Conservation (phyloP, 768 basidiomycete species). For the Tubosaeta sp. region DNA sequence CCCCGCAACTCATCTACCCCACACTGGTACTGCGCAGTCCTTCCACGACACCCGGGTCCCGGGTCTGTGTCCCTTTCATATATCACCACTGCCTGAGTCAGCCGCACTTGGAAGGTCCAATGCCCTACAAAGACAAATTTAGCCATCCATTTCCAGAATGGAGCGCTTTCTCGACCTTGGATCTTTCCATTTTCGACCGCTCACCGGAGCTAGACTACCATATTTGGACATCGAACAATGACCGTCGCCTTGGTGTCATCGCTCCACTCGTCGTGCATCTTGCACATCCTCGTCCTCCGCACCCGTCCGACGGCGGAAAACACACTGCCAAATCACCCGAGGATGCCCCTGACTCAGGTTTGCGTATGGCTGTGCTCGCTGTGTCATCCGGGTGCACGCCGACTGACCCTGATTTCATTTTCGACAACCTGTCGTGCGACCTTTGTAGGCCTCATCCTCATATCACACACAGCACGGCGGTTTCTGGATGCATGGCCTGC, state of each 20-base stretch:
- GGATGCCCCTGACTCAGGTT: too few species aligned
- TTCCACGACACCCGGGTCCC: neutral
- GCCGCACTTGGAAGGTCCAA: too few species aligned
- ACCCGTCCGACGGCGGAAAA: neutral
- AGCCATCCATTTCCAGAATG: too few species aligned
- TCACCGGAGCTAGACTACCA: too few species aligned
- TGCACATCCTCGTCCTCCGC: neutral
- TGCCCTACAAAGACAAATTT: too few species aligned
- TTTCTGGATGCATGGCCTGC: neutral
- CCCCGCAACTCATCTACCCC: slow-evolving; percentile 24
- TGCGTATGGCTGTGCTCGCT: neutral
- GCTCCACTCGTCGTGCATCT: neutral
- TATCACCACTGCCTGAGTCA: too few species aligned
- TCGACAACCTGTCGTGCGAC: neutral
- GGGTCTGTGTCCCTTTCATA: too few species aligned
- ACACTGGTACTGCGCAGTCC: slow-evolving; percentile 5
- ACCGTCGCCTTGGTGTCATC: neutral
- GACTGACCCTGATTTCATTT: neutral
- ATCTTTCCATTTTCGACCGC: too few species aligned
- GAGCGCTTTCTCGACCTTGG: too few species aligned
- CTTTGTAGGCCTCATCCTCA: too few species aligned
- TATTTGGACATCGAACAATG: too few species aligned
- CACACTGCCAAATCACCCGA: neutral
- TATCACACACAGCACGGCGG: neutral
- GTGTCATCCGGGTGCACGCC: neutral